Evolutionary conservation across 2,329 filamentous ascomycete genomes (phyloP), one percentile per base, ranked within the genome.

Genomic region (Aspergillus amoenus): DNA sequence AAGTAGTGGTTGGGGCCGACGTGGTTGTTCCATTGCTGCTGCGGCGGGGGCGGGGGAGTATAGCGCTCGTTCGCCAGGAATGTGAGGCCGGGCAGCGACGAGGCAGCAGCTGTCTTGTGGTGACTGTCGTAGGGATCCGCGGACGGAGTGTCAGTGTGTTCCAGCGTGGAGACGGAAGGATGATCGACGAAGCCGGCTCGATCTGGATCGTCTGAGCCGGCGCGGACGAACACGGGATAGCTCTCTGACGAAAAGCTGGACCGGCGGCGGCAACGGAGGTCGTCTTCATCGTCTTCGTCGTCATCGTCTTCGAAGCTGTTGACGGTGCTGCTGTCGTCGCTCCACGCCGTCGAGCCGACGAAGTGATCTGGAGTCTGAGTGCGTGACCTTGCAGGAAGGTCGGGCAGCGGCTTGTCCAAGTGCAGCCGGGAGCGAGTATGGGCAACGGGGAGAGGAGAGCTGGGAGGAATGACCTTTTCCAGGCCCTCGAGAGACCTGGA

Each of bases 401-500:
- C 67, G 43, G 67, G 71, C 13, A 73, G 66, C 2, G 71, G 70
- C 55, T 72, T 74, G 47, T 70, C 66, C 48, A 70, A 61, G 41
- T 64, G 64, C 17, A 70, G 57, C 8, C 63, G 58, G 24, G 62
- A 59, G 45, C 55, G 57, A 62, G 56, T 59, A 49, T 59, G 51
- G 39, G 51, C 42, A 47, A 52, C 45, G 5, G 44, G 44, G 2
- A 47, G n/a, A 5, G 44, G 44, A 12, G 62, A 42, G 8, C 52
- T 59, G 9, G 73, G 73, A 22, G 71, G 72, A 9, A 76, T 61
- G 6, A 73, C 72, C 55, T 65, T 65, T 50, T 76, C 73, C 24
- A 76, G 60, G 9, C 73, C 73, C 61, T 74, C 70, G 8, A 75
- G 65, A 8, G 73, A 75, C 37, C 64, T 68, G 22, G 70, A 73